Evolutionary conservation across 169 alveolate genomes (phyloP), one percentile per base, ranked within the genome.

Genomic region (Plasmodium ovale): DNA sequence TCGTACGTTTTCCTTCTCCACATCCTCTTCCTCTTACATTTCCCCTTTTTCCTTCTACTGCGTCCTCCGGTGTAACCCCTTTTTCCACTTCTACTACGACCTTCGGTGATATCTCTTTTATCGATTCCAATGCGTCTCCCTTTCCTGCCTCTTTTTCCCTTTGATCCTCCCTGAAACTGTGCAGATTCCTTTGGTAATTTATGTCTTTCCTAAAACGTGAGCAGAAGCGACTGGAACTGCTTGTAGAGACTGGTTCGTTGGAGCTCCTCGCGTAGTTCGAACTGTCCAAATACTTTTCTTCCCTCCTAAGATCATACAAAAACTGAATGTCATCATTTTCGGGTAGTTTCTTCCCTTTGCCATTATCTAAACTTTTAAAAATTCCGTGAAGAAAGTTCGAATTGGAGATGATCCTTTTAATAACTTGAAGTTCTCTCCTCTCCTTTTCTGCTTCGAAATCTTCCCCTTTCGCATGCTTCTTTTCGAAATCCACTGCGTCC

Each of bases 231-330:
- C 12, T 25, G 19, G 37, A 2, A 31, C 27, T 33, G 14, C 29
- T 10, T 25, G 16, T 31, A 25, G 23, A 35, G 23, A n/a, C 65
- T 14, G 35, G 29, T 14, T 51, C n/a, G 49, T 69, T 29, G 19
- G 23, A 42, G 42, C 42, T 39, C 7, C 14, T 19, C 4, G 14
- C 16, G 2, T 14, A 0, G 0, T 53, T 44, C 27, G 64, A 54
- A 54, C 7, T 19, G 7, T 54, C 25, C 0, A 21, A 19, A 16
- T 16, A 54, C 33, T 69, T 69, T 6, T 31, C 21, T 10, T 69
- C 82, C 29, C 59, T 29, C 47, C 65, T 51, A 44, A 69, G 47
- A 53, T 69, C 82, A 44, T 25, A 69, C 82, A 69, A 25, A 47
- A 69, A 69, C 21, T 64, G 54, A 21, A 64, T 12, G 19, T 64